Conservation (phyloP, 306 rosid species). For the Rubus parviflorus region DNA sequence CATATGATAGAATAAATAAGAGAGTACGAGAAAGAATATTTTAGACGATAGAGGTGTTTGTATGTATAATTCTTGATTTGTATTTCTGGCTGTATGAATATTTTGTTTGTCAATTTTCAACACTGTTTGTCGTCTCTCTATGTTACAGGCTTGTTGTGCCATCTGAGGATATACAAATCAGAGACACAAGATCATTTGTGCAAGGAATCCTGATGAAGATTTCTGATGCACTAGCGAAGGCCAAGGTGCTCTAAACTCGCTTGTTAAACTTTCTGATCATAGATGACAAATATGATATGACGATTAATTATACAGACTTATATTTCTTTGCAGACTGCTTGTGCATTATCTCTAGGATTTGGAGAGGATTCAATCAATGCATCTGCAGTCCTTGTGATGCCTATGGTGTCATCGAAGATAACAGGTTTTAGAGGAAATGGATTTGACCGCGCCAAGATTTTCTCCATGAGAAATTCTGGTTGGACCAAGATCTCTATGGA, state of each 20-base stretch:
- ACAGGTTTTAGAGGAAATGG: conserved; percentile 89
- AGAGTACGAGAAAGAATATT: not conserved
- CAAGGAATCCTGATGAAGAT: conserved; percentile 60
- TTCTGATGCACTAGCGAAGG: conserved; percentile 57
- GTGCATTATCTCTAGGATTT: conserved; percentile 69
- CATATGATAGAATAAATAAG: not conserved
- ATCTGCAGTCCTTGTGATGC: conserved; percentile 93
- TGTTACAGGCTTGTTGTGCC: conserved; percentile 50
- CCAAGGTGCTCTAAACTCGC: conserved; percentile 59
- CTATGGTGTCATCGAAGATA: conserved; percentile 93
- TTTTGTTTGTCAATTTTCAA: not conserved
- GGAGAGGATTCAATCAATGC: conserved; percentile 93
- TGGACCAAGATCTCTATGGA: conserved; percentile 62
- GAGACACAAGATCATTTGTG: conserved; percentile 50
- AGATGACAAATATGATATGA: conserved; percentile 5
- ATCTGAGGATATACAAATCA: conserved; percentile 57
- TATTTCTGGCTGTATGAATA: not conserved
- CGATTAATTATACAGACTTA: conserved; percentile 15
- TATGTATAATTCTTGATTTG: not conserved
- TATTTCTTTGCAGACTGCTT: conserved; percentile 57
- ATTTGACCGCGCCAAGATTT: conserved; percentile 59
- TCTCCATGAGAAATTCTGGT: conserved; percentile 62
- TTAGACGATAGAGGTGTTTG: not conserved
- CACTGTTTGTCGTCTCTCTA: conserved; percentile 15
- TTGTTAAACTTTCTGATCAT: not conserved